These are phyloP conservation scores for Microglena sp. DNA, from an alignment of 139 green algal species.

Conservation along the genomic window DNA sequence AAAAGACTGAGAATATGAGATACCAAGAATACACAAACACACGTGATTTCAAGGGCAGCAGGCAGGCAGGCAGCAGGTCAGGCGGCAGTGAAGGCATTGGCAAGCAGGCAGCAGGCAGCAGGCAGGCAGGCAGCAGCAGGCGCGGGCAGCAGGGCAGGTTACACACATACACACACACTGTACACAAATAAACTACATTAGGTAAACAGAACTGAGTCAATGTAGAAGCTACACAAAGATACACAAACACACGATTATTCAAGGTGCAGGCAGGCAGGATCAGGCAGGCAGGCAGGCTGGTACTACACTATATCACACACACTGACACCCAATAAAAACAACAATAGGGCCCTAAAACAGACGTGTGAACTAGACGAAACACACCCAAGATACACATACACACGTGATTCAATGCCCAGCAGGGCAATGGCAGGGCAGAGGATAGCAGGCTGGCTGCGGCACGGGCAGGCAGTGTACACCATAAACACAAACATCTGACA, in stretches of 20 bases:
- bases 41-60: background rate
- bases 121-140: background rate
- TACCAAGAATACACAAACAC: background rate
- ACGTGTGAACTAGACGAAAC: too few species aligned
- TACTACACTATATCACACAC: too few species aligned
- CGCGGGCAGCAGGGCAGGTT: background rate
- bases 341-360: too few species aligned
- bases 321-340: too few species aligned
- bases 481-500: too few species aligned
- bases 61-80: background rate
- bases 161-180: background rate
- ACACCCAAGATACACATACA: too few species aligned
- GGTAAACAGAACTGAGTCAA: background rate
- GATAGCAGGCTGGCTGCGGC: background rate
- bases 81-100: background rate
- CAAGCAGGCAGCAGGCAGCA: background rate
- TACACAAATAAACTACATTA: background rate
- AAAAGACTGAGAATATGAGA: background rate
- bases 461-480: background rate
- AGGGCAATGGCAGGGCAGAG: too few species aligned
- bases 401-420: too few species aligned
- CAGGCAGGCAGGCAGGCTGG: slow-evolving; percentile 1
- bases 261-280: background rate
- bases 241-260: background rate
- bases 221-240: background rate